Evolutionary conservation across 2,329 filamentous ascomycete genomes (phyloP).

Genomic region (Ambrosiella cleistominuta): DNA sequence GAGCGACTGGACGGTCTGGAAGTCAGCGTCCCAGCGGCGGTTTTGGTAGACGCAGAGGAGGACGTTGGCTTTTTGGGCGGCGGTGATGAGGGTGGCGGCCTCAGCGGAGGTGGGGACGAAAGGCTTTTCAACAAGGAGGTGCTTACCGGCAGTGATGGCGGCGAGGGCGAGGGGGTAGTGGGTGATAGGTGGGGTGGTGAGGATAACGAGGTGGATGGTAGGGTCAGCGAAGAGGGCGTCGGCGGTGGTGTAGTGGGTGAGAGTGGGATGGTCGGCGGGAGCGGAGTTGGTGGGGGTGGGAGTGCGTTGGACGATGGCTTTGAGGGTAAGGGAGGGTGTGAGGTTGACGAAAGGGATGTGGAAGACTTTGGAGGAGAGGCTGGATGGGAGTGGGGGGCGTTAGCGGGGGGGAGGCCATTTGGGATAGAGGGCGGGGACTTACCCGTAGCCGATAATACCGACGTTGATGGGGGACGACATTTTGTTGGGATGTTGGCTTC

Average conservation of each 20-base stretch:
- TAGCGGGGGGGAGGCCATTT: constrained; percentile 12
- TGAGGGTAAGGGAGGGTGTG: constrained; percentile 31
- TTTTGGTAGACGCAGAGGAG: constrained; percentile 58
- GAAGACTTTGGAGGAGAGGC: constrained; percentile 57
- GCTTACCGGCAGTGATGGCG: constrained; percentile 53
- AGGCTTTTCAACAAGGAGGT: constrained; percentile 69
- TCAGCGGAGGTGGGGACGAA: constrained; percentile 57
- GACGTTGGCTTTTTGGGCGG: constrained; percentile 33
- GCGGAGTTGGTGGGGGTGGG: constrained; percentile 49
- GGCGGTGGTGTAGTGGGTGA: constrained; percentile 45
- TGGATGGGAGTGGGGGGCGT: constrained; percentile 15
- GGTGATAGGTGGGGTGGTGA: constrained; percentile 54
- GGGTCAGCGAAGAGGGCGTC: constrained; percentile 48
- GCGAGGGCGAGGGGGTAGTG: constrained; percentile 49
- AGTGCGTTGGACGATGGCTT: constrained; percentile 59
- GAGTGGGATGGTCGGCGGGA: constrained; percentile 45
- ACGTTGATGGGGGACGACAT: constrained; percentile 25
- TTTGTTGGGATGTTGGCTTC: background rate
- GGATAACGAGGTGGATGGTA: constrained; percentile 48
- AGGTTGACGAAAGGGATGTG: constrained; percentile 57
- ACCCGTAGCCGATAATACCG: constrained; percentile 35
- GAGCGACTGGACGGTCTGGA: constrained; percentile 48
- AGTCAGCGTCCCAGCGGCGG: constrained; percentile 63
- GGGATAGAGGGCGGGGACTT: constrained; percentile 15
- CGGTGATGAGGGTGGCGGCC: constrained; percentile 41